Evolutionary conservation across 192 early-diverging fungal genomes (phyloP).

Genomic region (Coemansia sp.): DNA sequence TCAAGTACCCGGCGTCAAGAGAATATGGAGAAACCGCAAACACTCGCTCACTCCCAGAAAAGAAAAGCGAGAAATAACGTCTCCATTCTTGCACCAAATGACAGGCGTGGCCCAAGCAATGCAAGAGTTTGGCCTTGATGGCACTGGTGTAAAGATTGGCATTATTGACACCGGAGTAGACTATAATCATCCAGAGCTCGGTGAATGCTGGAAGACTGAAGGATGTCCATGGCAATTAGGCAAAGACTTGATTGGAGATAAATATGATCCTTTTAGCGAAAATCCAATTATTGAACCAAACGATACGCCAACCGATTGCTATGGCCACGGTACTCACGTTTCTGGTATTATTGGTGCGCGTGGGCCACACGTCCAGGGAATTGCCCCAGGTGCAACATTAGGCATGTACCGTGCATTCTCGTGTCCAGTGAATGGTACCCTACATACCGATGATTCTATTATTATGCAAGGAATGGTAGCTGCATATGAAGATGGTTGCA

Average conservation of each 20-base stretch:
- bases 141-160: slow-evolving; percentile 57
- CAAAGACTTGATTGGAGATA: slow-evolving; percentile 61
- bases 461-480: slow-evolving; percentile 64
- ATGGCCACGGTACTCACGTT: slow-evolving; percentile 66
- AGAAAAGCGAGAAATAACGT: background rate
- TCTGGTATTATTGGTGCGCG: slow-evolving; percentile 72
- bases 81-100: slow-evolving; percentile 34
- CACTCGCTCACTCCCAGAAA: background rate
- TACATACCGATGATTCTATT: slow-evolving; percentile 61
- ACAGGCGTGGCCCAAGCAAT: slow-evolving; percentile 58
- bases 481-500: slow-evolving; percentile 40
- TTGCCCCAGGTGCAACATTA: slow-evolving; percentile 77
- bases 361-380: slow-evolving; percentile 63
- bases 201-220: slow-evolving; percentile 54
- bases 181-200: slow-evolving; percentile 50
- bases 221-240: slow-evolving; percentile 62
- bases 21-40: slow-evolving; percentile 21
- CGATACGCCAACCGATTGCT: slow-evolving; percentile 58
- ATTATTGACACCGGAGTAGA: slow-evolving; percentile 53
- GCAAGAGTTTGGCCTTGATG: slow-evolving; percentile 55
- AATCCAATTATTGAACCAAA: slow-evolving; percentile 41
- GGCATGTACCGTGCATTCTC: slow-evolving; percentile 81
- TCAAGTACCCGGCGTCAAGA: slow-evolving; percentile 7
- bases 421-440: slow-evolving; percentile 62
- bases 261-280: slow-evolving; percentile 33